Conservation (phyloP, 164 flowering plant species). For the Berberis vulgaris region DNA sequence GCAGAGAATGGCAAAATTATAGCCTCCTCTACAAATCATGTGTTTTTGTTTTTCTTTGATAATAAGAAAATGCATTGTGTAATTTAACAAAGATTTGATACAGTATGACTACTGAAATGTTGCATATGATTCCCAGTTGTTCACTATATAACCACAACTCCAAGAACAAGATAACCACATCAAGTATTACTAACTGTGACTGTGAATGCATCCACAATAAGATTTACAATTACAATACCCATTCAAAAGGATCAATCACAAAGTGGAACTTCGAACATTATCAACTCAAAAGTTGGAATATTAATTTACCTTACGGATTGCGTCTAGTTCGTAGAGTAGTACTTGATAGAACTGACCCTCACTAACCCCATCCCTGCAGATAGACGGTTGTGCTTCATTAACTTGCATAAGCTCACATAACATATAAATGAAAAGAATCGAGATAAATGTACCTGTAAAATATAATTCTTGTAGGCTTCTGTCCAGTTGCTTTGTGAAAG, state of each 20-base stretch:
- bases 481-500: conserved; percentile 83
- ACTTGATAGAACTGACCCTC: conserved; percentile 94
- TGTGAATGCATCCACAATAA: background rate
- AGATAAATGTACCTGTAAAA: conserved; percentile 53
- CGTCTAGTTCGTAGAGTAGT: conserved; percentile 71
- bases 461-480: conserved; percentile 86
- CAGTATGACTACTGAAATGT: no score
- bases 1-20: no score
- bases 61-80: no score
- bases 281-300: background rate
- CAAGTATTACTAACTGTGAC: no score
- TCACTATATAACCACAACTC: no score
- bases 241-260: background rate
- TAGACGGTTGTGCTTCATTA: background rate
- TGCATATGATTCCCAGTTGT: no score
- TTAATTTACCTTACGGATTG: conserved; percentile 62
- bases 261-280: background rate
- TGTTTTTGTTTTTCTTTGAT: no score
- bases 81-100: no score
- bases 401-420: background rate
- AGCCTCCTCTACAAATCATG: no score
- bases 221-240: background rate
- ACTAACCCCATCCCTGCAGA: conserved; percentile 79
- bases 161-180: no score
- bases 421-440: background rate